phyloP scores from a whole-genome alignment of 208 protist species.

The Leishmania martiniquensis region DNA sequence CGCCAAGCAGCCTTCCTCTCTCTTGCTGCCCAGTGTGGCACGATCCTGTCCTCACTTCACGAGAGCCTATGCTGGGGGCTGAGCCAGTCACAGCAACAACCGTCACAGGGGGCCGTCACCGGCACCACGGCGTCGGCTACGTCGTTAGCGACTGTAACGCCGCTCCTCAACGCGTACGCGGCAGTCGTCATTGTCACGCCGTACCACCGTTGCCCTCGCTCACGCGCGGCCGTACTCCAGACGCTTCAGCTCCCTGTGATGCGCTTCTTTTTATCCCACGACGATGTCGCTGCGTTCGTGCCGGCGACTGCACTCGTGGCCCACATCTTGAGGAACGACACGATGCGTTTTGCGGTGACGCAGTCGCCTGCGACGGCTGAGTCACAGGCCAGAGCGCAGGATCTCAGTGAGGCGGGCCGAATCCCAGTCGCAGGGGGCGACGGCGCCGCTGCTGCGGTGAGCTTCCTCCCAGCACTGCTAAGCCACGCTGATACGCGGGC shows the following conservation, averaged over 20 bases:
- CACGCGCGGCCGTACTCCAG: constrained; percentile 34
- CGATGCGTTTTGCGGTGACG: constrained; percentile 26
- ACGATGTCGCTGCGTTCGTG: constrained; percentile 23
- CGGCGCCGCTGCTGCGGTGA: not conserved
- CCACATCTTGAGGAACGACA: constrained; percentile 39
- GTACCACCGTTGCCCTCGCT: constrained; percentile 72
- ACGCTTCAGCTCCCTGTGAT: constrained; percentile 56
- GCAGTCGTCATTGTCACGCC: constrained; percentile 61
- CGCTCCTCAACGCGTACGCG: constrained; percentile 41
- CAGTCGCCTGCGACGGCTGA: constrained; percentile 11
- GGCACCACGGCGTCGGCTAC: not conserved
- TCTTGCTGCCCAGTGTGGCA: constrained; percentile 65
- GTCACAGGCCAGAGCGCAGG: not conserved
- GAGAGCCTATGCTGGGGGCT: constrained; percentile 61
- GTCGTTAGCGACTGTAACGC: constrained; percentile 12
- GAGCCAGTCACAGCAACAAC: not conserved
- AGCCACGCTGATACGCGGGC: constrained; percentile 50
- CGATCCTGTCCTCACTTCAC: constrained; percentile 54
- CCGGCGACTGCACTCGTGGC: constrained; percentile 31
- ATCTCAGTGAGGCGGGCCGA: not conserved
- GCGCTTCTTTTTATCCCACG: constrained; percentile 33
- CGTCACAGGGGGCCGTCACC: not conserved
- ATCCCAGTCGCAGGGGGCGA: not conserved
- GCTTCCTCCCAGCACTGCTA: constrained; percentile 48
- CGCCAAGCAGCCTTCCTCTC: constrained; percentile 74